Base-by-base conservation (phyloP, 2,329 filamentous ascomycete species). In the Colletotrichum sp. region DNA sequence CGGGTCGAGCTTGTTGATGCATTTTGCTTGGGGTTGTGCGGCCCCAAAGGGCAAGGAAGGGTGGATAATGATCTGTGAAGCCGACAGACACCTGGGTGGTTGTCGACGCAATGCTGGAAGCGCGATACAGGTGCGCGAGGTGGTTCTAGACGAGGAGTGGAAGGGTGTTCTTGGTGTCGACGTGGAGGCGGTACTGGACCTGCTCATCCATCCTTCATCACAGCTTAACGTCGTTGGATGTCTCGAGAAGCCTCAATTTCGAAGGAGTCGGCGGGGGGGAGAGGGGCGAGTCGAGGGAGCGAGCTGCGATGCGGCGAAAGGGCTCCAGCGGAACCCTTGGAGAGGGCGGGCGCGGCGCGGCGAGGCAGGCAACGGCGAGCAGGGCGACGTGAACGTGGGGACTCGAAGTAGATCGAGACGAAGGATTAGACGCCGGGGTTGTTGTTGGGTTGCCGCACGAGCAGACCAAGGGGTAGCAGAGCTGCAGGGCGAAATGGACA, bases 1-100 rank as follows among this genome's bases (percentile, higher is more conserved):
- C 91, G 77, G 93, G 91, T 80, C 96, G 93, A 80, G 94, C 93
- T 86, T 96, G 95, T 87, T 98, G 96, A 91, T 98, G 96, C 96
- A 98, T 98, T 67, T 65, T 80, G 77, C 12, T 39, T 52, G 28
- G 59, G 30, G 21, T 30, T 64, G n/a, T 48, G 64, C 21, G 28
- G 32, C 26, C 63, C 43, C 24, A 60, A 48, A 72, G 48, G 72
- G n/a, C 43, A 34, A 39, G 26, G 21, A 34, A 24, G 12, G 18
- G 26, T 57, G 10, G 60, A 67, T 21, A 9, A 34, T 34, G 63
- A 66, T 48, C 61, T 60, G 39, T 59, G 59, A 36, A 65, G 65
- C 39, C 12, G 64, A 13, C 57, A 24, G 12, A 24, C 24, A 16
- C 32, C 21, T 65, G 63, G 43, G 26, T 57, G 24, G 55, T 18